A percentile compares a stretch with the other conserved stretches of the same genome.
These are phyloP conservation scores for Cadophora sp. DNA, from an alignment of 2,329 filamentous ascomycete genomes.

Conservation along the genomic window DNA sequence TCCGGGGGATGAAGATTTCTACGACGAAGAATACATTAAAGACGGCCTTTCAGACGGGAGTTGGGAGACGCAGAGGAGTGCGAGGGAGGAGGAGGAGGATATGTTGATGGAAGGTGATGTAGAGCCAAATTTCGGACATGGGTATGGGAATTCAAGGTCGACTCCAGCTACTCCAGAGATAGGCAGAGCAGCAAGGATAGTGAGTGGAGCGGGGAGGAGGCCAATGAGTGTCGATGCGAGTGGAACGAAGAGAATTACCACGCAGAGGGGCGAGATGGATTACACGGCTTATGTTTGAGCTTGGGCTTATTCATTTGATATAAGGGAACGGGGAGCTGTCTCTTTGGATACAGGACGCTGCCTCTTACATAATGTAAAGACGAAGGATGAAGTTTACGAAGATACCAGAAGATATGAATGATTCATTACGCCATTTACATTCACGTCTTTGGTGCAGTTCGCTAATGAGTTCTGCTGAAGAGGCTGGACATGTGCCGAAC, in stretches of 20 bases:
- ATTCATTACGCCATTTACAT: neutral
- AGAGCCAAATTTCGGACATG: constrained; percentile 12
- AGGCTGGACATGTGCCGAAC: too few relatives aligned
- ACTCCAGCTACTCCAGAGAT: constrained; percentile 19
- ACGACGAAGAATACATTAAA: constrained; percentile 31
- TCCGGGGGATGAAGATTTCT: constrained; percentile 20
- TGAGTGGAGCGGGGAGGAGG: constrained; percentile 31
- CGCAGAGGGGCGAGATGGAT: constrained; percentile 27
- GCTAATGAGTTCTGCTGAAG: too few relatives aligned
- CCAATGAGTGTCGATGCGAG: constrained; percentile 38
- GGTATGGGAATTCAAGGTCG: neutral
- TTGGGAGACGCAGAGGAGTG: constrained; percentile 34
- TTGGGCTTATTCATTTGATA: neutral
- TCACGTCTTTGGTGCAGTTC: too few relatives aligned
- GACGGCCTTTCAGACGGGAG: constrained; percentile 34
- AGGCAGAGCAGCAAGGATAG: constrained; percentile 29
- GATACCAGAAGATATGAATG: neutral
- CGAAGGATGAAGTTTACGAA: neutral
- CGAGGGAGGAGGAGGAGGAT: constrained; percentile 28
- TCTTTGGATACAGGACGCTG: neutral
- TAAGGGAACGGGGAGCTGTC: neutral
- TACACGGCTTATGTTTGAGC: constrained; percentile 37
- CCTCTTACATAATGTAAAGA: constrained; percentile 13
- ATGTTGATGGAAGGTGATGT: constrained; percentile 17
- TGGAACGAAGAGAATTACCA: constrained; percentile 15